Evolutionary conservation across 2,329 filamentous ascomycete genomes (phyloP).

Genomic region (Microsporum canis): DNA sequence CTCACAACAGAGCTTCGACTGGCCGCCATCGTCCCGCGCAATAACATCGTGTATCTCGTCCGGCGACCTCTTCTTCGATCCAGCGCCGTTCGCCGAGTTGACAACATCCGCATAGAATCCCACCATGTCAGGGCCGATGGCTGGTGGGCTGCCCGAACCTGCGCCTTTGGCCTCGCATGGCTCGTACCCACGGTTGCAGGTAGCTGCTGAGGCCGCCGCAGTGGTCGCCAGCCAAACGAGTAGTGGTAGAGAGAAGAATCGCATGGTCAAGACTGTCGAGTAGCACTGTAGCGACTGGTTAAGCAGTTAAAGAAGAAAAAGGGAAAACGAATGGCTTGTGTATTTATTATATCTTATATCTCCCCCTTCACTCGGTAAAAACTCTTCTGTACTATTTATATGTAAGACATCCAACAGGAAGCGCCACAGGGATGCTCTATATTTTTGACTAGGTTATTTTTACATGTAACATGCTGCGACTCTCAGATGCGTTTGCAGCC

Average conservation of each 20-base stretch:
- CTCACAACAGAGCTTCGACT: conserved; percentile 18
- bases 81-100: conserved; percentile 14
- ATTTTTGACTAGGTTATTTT: too few relatives aligned
- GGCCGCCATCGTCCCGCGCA: not conserved
- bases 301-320: too few relatives aligned
- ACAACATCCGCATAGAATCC: conserved; percentile 24
- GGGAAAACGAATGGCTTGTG: too few relatives aligned
- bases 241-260: not conserved
- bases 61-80: not conserved
- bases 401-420: too few relatives aligned
- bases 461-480: too few relatives aligned
- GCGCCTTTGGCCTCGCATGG: conserved; percentile 24
- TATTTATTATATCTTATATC: too few relatives aligned
- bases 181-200: conserved; percentile 20
- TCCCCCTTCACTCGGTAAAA: too few relatives aligned
- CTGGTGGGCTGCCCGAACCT: conserved; percentile 17
- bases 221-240: not conserved
- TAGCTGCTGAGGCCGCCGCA: not conserved
- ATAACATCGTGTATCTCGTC: not conserved
- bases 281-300: not conserved
- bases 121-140: conserved; percentile 21
- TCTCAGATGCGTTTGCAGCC: too few relatives aligned
- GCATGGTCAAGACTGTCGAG: not conserved
- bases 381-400: too few relatives aligned
- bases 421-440: too few relatives aligned